Conservation (phyloP, 2,329 filamentous ascomycete genomes). For the Acrodontium crateriforme region DNA sequence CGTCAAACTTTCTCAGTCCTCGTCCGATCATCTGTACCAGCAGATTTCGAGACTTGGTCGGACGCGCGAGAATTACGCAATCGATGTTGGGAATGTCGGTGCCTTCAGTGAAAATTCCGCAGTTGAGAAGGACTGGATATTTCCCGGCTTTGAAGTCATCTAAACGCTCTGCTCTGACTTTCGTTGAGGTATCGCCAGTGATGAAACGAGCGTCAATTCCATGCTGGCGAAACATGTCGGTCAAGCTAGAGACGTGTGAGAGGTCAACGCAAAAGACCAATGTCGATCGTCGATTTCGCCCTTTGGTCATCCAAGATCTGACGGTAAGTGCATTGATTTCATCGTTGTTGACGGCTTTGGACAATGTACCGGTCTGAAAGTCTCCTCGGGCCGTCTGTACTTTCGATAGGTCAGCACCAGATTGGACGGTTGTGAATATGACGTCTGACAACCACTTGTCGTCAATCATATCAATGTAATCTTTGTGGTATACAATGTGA, state of each 20-base stretch:
- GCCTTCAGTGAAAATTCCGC: slow-evolving; percentile 91
- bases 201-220: slow-evolving; percentile 77
- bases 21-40: slow-evolving; percentile 96
- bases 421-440: slow-evolving; percentile 85
- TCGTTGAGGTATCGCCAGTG: slow-evolving; percentile 63
- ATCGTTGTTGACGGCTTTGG: slow-evolving; percentile 66
- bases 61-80: slow-evolving; percentile 74
- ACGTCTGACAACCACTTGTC: slow-evolving; percentile 87
- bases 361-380: slow-evolving; percentile 66
- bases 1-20: slow-evolving; percentile 69
- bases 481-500: slow-evolving; percentile 81
- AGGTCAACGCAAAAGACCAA: slow-evolving; percentile 91
- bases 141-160: slow-evolving; percentile 62
- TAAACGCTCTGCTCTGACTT: slow-evolving; percentile 55
- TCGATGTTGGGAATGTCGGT: slow-evolving; percentile 97
- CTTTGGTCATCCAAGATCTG: slow-evolving; percentile 71
- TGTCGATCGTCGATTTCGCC: slow-evolving; percentile 60
- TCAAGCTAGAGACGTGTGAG: slow-evolving; percentile 63
- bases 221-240: slow-evolving; percentile 57
- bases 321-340: slow-evolving; percentile 74
- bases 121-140: slow-evolving; percentile 84
- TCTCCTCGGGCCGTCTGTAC: slow-evolving; percentile 58
- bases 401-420: slow-evolving; percentile 60
- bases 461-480: slow-evolving; percentile 67
- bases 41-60: slow-evolving; percentile 83